Conservation (phyloP, 768 basidiomycete species). For the Leccinum barrowsii region DNA sequence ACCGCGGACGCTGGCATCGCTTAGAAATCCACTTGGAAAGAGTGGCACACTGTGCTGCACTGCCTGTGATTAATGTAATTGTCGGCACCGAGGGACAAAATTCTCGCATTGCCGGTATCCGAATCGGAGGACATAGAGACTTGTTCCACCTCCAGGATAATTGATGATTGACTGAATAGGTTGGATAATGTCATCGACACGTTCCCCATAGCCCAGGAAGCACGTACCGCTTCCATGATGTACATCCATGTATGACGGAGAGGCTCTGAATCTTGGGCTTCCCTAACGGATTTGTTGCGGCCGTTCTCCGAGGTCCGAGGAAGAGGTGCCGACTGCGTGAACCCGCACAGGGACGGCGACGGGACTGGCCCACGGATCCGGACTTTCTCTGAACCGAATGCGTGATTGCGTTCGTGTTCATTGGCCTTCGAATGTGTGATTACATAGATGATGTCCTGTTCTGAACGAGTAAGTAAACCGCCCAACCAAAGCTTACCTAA, state of each 20-base stretch:
- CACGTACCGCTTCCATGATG: neutral
- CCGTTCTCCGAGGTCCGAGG: neutral
- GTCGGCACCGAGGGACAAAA: neutral
- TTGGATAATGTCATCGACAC: neutral
- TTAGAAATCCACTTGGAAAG: neutral
- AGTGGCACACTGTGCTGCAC: neutral
- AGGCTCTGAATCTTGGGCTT: neutral
- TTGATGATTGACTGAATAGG: neutral
- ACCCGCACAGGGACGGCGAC: neutral
- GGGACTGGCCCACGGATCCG: neutral
- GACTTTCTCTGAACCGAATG: neutral
- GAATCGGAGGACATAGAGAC: neutral
- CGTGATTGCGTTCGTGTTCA: too few species aligned
- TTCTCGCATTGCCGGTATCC: neutral
- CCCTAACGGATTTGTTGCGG: neutral
- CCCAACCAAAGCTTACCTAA: too few species aligned
- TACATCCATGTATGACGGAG: neutral
- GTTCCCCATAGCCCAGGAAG: neutral
- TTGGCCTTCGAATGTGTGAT: too few species aligned
- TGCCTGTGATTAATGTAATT: neutral
- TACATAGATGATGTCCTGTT: too few species aligned
- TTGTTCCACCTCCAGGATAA: neutral
- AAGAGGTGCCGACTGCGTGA: neutral
- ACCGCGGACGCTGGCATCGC: neutral
- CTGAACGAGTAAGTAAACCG: too few species aligned